Evolutionary conservation across 78 protist genomes (phyloP), one percentile per base, ranked within the genome.

Genomic region (Dictyostelium brefeldianum): DNA sequence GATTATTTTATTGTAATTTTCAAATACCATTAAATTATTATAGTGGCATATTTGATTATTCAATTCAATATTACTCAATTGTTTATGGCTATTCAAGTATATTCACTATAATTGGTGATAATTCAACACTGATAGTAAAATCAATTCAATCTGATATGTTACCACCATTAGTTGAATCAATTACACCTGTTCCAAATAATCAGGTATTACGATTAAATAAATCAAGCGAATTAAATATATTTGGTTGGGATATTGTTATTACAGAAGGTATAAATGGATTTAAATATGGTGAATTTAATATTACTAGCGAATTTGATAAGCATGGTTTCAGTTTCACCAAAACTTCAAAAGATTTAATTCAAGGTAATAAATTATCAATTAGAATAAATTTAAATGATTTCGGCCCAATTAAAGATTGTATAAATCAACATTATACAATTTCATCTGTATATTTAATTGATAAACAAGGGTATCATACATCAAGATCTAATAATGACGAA

Each of bases 391-490:
- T 25, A 18, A 62, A 29, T 2, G 70, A 62, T 14, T 36, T 3
- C 2, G 43, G 43, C 2, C 2, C 43, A 36, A 36, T 36, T 36
- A 67, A 29, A 36, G 48, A 27, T 5, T 67, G 75, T 31, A 14
- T 31, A 1, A 20, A 25, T 4, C 75, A 67, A 67, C 15, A 12
- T 6, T 67, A 67, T 31, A 15, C 75, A 31, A 17, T 67, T 31
- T 14, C 75, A 3, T 67, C 75, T 0, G 75, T 67, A 14, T 67
- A 31, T 31, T 17, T 67, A 5, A 5, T 25, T 31, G 75, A 67
- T 67, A 25, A 67, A 17, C 50, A 67, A 67, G 75, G 75, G 5
- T 67, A 67, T 67, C 46, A 67, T 29, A 67, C 75, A 31, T 67
- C 75, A 25, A 31, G 48, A 31, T 67, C 75, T 0, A 29, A 43